Percentiles rank a stretch among this genome's conserved stretches.
Evolutionary conservation across 305 asterid species (phyloP).

Genomic region (Ajuga reptans): DNA sequence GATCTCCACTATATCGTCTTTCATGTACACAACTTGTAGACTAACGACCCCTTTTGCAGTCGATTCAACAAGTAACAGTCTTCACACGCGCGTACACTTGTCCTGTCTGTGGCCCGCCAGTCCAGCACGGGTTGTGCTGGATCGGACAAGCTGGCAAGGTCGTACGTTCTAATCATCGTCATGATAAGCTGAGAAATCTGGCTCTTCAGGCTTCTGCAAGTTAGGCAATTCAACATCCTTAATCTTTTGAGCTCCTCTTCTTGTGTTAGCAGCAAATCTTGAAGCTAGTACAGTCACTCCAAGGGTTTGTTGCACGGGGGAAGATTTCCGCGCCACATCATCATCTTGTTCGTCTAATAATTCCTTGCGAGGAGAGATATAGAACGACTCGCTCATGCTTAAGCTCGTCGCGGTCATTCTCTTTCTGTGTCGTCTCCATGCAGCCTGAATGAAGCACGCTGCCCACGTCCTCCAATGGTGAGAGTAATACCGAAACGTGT

Average conservation of each 20-base stretch:
- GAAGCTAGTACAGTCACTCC: conserved; percentile 63
- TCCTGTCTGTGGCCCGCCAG: background rate
- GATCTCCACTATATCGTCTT: background rate
- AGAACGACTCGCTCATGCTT: conserved; percentile 41
- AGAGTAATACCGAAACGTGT: conserved; percentile 66
- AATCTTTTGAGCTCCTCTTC: conserved; percentile 52
- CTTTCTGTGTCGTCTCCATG: conserved; percentile 56
- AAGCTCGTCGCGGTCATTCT: conserved; percentile 37
- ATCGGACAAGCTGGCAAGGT: background rate
- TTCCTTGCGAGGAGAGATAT: conserved; percentile 23
- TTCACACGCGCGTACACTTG: background rate
- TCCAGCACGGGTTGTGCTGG: background rate
- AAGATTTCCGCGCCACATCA: conserved; percentile 20
- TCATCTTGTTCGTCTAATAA: conserved; percentile 25
- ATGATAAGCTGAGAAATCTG: conserved; percentile 60
- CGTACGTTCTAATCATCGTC: conserved; percentile 41
- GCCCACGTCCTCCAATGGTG: conserved; percentile 94
- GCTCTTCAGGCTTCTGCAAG: conserved; percentile 70
- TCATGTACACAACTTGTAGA: conserved; percentile 22
- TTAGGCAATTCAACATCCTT: conserved; percentile 45
- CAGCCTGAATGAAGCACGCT: conserved; percentile 70
- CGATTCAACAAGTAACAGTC: too few relatives aligned
- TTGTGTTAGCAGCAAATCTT: conserved; percentile 56
- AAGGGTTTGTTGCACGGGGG: conserved; percentile 33
- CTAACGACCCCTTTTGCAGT: background rate